These are phyloP conservation scores for Cadophora sp. DNA, from an alignment of 2,329 filamentous ascomycete genomes.

Conservation along the genomic window DNA sequence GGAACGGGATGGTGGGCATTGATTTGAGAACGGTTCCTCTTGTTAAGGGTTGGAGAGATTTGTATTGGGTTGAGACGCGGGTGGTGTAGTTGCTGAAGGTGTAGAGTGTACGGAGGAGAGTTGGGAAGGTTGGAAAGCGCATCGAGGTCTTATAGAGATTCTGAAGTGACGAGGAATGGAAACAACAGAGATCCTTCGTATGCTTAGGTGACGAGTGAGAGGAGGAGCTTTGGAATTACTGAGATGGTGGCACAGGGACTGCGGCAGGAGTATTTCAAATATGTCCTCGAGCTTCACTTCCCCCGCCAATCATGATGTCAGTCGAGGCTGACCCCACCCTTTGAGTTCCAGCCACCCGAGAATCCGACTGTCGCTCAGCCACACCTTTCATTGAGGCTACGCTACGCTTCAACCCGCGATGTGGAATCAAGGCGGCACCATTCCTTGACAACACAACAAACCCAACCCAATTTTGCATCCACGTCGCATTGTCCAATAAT, in stretches of 20 bases:
- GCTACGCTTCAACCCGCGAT: slow-evolving; percentile 18
- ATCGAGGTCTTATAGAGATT: slow-evolving; percentile 49
- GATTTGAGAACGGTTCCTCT: slow-evolving; percentile 57
- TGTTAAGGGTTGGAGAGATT: slow-evolving; percentile 46
- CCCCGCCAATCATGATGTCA: slow-evolving; percentile 35
- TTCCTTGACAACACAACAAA: slow-evolving; percentile 6
- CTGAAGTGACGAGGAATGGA: slow-evolving; percentile 6
- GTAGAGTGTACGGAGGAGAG: slow-evolving; percentile 54
- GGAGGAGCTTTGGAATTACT: slow-evolving; percentile 34
- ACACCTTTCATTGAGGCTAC: slow-evolving; percentile 17
- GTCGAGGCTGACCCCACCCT: background rate
- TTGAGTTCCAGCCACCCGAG: slow-evolving; percentile 15
- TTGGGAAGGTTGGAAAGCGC: slow-evolving; percentile 57
- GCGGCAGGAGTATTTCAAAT: slow-evolving; percentile 37
- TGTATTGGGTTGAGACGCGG: slow-evolving; percentile 39
- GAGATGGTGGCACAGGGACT: slow-evolving; percentile 27
- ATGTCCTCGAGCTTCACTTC: slow-evolving; percentile 1
- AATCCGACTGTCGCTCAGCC: slow-evolving; percentile 13
- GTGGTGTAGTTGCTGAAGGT: slow-evolving; percentile 54
- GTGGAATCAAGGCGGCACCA: slow-evolving; percentile 36
- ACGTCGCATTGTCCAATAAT: slow-evolving; percentile 18
- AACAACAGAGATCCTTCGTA: background rate
- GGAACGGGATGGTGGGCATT: slow-evolving; percentile 80
- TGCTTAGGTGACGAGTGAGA: background rate
- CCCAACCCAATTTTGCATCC: slow-evolving; percentile 5